Conservation (phyloP, 257 asterid genomes). For the Fraxinus cuspidata region DNA sequence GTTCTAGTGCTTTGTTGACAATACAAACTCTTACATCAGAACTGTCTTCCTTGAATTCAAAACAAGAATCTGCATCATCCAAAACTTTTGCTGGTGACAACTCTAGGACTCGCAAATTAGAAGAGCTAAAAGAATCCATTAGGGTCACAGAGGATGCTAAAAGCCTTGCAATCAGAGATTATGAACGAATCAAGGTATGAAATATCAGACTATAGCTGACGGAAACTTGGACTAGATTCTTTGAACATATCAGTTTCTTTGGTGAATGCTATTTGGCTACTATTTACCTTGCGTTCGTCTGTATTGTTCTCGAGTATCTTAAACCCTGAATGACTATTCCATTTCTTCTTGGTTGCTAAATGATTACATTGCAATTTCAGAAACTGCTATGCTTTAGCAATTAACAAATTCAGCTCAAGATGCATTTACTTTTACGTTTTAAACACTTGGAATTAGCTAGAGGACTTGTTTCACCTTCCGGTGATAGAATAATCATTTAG, state of each 20-base stretch:
- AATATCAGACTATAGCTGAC: constrained; percentile 15
- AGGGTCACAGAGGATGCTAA: constrained; percentile 88
- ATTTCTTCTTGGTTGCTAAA: neutral
- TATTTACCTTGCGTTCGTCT: neutral
- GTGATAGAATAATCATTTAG: neutral
- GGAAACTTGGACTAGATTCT: constrained; percentile 3
- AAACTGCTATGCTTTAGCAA: neutral
- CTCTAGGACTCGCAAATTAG: constrained; percentile 63
- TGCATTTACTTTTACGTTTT: neutral
- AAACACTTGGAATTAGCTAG: neutral
- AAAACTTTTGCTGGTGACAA: constrained; percentile 83
- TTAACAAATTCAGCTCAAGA: neutral
- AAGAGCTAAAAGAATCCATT: constrained; percentile 77
- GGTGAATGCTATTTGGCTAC: neutral
- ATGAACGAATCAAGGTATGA: constrained; percentile 87
- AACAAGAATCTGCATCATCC: constrained; percentile 75
- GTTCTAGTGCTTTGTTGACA: constrained; percentile 90
- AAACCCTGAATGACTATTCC: neutral
- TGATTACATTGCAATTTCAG: neutral
- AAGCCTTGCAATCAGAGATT: constrained; percentile 76
- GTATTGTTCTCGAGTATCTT: neutral
- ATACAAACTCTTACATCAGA: constrained; percentile 94
- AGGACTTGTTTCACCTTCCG: neutral
- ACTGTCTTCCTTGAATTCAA: constrained; percentile 73
- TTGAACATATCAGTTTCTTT: constrained; percentile 1